A percentile compares a stretch with the other conserved stretches of the same genome.
Evolutionary conservation across 2,329 filamentous ascomycete genomes (phyloP).

Genomic region (Chalaropsis thielavioides): DNA sequence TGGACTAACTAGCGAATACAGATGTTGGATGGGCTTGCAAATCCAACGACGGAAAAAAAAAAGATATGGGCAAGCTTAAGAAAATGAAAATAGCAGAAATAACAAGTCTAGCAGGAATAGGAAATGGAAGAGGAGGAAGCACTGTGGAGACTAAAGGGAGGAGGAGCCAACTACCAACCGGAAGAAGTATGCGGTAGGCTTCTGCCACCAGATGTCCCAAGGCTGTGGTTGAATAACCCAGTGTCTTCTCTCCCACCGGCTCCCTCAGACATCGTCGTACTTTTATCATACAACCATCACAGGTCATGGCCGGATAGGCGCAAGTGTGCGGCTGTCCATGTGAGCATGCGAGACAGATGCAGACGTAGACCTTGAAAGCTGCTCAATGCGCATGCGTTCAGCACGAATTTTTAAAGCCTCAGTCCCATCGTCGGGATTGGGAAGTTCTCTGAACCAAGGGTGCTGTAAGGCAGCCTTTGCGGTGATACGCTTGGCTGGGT

Average conservation of each 20-base stretch:
- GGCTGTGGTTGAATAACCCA: neutral
- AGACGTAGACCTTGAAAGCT: slow-evolving; percentile 22
- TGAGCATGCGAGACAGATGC: slow-evolving; percentile 1
- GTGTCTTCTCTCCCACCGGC: neutral
- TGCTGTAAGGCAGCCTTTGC: slow-evolving; percentile 52
- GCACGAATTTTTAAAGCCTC: slow-evolving; percentile 50
- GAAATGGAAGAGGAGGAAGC: neutral
- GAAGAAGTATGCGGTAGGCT: neutral
- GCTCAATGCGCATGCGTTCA: slow-evolving; percentile 34
- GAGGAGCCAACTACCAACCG: neutral
- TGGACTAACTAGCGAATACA: too few species aligned
- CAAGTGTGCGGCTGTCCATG: slow-evolving; percentile 7
- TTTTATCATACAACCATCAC: neutral
- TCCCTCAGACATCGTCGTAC: neutral
- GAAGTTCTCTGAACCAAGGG: slow-evolving; percentile 52
- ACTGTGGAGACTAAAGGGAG: neutral
- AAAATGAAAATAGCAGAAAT: too few species aligned
- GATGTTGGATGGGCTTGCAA: too few species aligned
- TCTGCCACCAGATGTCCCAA: neutral
- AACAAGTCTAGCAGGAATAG: neutral
- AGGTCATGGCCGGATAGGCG: slow-evolving; percentile 6
- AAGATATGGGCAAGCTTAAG: too few species aligned
- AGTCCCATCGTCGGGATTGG: slow-evolving; percentile 50
- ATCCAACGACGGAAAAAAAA: too few species aligned
- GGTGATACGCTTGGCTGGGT: slow-evolving; percentile 49